Conservation (phyloP, 495 filamentous ascomycete genomes). For the Penicillium coprophilum region DNA sequence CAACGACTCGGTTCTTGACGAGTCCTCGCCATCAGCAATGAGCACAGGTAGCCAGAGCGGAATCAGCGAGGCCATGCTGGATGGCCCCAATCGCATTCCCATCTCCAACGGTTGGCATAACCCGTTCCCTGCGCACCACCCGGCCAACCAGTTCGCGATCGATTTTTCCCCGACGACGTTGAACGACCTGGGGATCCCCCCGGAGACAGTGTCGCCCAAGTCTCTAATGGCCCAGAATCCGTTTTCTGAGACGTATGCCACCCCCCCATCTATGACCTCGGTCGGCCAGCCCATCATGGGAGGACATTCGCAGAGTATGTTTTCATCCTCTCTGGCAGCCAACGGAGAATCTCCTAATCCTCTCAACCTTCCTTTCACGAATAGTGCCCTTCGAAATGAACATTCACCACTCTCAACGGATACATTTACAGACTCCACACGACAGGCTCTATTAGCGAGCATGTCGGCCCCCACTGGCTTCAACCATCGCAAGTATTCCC, state of each 20-base stretch:
- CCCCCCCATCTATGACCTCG: conserved; percentile 67
- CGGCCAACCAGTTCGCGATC: conserved; percentile 59
- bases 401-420: conserved; percentile 64
- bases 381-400: conserved; percentile 60
- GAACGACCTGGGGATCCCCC: conserved; percentile 44
- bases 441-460: conserved; percentile 79
- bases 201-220: conserved; percentile 50
- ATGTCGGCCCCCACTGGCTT: conserved; percentile 75
- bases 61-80: conserved; percentile 89
- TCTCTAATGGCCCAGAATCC: conserved; percentile 49
- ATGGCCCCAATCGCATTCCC: conserved; percentile 66
- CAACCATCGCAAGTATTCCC: conserved; percentile 75
- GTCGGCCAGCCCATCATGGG: conserved; percentile 49
- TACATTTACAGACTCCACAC: conserved; percentile 91
- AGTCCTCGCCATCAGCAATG: conserved; percentile 91
- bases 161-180: conserved; percentile 51
- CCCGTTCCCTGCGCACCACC: conserved; percentile 59
- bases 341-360: conserved; percentile 56
- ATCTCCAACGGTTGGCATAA: conserved; percentile 64
- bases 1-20: conserved; percentile 80
- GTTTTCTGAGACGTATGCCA: conserved; percentile 47
- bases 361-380: conserved; percentile 51
- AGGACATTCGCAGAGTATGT: conserved; percentile 56
- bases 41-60: conserved; percentile 90
- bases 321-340: conserved; percentile 57